Evolutionary conservation across 140 eudicot species (phyloP).

Genomic region (Bidens hawaiensis): DNA sequence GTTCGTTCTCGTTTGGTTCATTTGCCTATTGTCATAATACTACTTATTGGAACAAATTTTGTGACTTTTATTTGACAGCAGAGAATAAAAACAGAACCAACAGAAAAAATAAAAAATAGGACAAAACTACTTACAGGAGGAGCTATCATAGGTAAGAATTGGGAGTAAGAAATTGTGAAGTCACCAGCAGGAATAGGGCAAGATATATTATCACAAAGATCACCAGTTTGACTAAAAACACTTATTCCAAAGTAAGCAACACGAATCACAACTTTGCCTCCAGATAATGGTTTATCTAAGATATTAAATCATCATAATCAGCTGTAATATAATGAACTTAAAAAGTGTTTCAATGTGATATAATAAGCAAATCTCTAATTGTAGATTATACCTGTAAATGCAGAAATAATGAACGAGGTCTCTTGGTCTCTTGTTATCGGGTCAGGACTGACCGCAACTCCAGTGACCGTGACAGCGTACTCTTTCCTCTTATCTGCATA

Average conservation of each 20-base stretch:
- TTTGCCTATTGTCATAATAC: not conserved
- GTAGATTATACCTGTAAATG: conserved; percentile 47
- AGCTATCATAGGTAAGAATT: conserved; percentile 58
- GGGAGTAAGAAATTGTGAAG: conserved; percentile 53
- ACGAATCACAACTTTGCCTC: conserved; percentile 49
- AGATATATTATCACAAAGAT: conserved; percentile 51
- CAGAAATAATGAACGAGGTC: conserved; percentile 61
- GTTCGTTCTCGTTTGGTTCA: too few species aligned
- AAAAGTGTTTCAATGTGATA: too few species aligned
- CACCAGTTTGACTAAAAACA: conserved; percentile 50
- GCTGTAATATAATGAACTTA: too few species aligned
- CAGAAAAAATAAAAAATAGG: not conserved
- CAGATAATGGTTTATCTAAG: too few species aligned
- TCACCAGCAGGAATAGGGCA: conserved; percentile 73
- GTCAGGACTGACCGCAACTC: conserved; percentile 50
- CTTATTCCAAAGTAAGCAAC: conserved; percentile 52
- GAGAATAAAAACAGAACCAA: not conserved
- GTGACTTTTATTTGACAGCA: not conserved
- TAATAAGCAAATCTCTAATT: not conserved
- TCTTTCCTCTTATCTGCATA: conserved; percentile 45
- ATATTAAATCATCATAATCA: too few species aligned
- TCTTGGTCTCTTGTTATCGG: conserved; percentile 42
- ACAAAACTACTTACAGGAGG: conserved; percentile 70
- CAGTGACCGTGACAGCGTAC: conserved; percentile 46
- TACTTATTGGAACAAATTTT: not conserved